Percentiles rank a stretch among this genome's conserved stretches.
phyloP scores from a whole-genome alignment of 148 eudicot genomes.

The Chenopodium album region DNA sequence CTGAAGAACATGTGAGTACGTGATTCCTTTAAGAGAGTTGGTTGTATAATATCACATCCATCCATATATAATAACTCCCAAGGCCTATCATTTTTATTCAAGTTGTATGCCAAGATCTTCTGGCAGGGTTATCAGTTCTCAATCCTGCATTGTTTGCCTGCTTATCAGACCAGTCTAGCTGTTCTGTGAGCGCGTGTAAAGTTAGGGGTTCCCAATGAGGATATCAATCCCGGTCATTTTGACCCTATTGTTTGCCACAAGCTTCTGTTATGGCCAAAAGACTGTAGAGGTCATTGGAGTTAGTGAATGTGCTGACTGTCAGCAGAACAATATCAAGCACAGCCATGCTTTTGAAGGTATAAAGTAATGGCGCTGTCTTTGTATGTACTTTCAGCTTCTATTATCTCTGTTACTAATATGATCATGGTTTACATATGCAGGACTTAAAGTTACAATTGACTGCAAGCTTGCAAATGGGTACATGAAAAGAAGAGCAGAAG shows the following conservation, averaged over 20 bases:
- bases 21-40: slow-evolving; percentile 20
- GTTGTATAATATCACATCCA: slow-evolving; percentile 12
- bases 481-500: slow-evolving; percentile 36
- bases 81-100: slow-evolving; percentile 10
- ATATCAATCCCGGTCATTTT: slow-evolving; percentile 26
- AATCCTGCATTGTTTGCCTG: background rate
- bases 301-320: slow-evolving; percentile 61
- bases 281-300: slow-evolving; percentile 43
- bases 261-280: slow-evolving; percentile 42
- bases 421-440: slow-evolving; percentile 19
- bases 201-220: slow-evolving; percentile 13
- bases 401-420: background rate
- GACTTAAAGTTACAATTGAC: slow-evolving; percentile 45
- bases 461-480: slow-evolving; percentile 41
- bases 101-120: background rate
- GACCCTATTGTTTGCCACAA: slow-evolving; percentile 32
- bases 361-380: no score
- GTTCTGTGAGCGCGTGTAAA: background rate
- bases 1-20: background rate
- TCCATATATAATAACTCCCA: slow-evolving; percentile 18
- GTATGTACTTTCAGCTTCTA: background rate
- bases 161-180: background rate
- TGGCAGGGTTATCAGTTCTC: background rate
- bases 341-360: slow-evolving; percentile 55
- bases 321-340: slow-evolving; percentile 39